Base-by-base conservation (phyloP, 163 green algal genomes). In the Scenedesmus sp. region DNA sequence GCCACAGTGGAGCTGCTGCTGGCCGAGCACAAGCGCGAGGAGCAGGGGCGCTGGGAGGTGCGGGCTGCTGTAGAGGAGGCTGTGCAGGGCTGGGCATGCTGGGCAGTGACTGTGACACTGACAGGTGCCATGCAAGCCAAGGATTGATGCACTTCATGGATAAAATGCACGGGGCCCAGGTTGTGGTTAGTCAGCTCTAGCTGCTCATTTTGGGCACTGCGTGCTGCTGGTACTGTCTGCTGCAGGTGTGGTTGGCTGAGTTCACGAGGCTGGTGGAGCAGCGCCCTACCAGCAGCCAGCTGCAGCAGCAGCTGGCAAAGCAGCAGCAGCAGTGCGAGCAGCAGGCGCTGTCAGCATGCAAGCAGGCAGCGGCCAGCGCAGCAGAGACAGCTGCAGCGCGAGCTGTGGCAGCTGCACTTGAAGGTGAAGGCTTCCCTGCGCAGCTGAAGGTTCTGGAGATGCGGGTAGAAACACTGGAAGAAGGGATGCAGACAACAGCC, bases 1-100 rank as follows among this genome's bases (percentile, higher is more conserved):
- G 57, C 20, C 59, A 87, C 77, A 13, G 59, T 46, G 20, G 77
- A 88, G 26, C 12, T 18, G n/a, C 34, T 70, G 59, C 81, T 92
- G 81, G 18, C 56, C 34, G 59, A 88, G 64, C 82, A 89, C 62
- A 84, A 84, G 79, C 60, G 23, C 15, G 26, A 88, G 59, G 88
- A 92, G 54, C 64, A 92, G 64, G 34, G 67, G 64, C 79, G 88
- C 2, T 92, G 88, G 88, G 81, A 88, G 88, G 88, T 92, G 79
- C 4, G 88, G n/a, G 54, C 55, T 52, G n/a, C 34, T 46, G 34
- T 46, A 46, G 34, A 85, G 10, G 8, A 57, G 12, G 52, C 52
- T 52, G 13, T 83, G n/a, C 74, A 83, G 26, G n/a, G 13, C 74
- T 18, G 74, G 7, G 26, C n/a, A 56, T 18, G n/a, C 74, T 18